A percentile compares a stretch with the other conserved stretches of the same genome.
These are phyloP conservation scores for Mesotaenium endlicherianum DNA, from an alignment of 139 green algal genomes.

Conservation along the genomic window DNA sequence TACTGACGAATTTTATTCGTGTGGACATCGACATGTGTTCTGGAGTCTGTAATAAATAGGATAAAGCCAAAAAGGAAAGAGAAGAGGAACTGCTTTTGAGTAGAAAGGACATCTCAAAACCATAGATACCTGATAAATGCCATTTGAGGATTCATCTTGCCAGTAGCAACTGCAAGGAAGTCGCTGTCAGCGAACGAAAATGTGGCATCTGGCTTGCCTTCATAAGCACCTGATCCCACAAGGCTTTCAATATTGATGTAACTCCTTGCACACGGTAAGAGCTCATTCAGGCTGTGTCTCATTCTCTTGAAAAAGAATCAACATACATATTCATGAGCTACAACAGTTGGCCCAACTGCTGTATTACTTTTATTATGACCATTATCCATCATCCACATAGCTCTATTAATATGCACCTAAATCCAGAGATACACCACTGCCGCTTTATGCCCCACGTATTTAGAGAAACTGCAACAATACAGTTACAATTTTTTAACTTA, in stretches of 20 bases:
- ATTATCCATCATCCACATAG: too few relatives aligned
- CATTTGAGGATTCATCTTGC: slow-evolving; percentile 54
- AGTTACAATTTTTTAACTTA: background rate
- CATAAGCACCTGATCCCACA: slow-evolving; percentile 11
- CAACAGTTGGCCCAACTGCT: too few relatives aligned
- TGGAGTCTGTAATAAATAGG: too few relatives aligned
- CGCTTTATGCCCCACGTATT: background rate
- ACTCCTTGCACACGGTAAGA: too few relatives aligned
- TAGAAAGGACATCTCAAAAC: background rate
- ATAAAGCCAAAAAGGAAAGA: slow-evolving; percentile 30
- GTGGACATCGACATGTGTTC: too few relatives aligned
- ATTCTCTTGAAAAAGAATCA: background rate
- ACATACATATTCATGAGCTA: background rate
- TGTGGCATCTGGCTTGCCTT: slow-evolving; percentile 43
- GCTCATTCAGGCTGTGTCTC: too few relatives aligned
- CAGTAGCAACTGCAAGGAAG: slow-evolving; percentile 44
- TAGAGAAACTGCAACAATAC: background rate
- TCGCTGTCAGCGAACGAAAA: slow-evolving; percentile 52
- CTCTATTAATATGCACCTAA: too few relatives aligned
- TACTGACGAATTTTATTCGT: too few relatives aligned
- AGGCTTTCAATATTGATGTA: too few relatives aligned
- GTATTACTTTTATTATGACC: too few relatives aligned
- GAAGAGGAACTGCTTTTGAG: background rate
- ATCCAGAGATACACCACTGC: too few relatives aligned
- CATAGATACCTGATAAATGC: slow-evolving; percentile 49